Evolutionary conservation across 2,329 filamentous ascomycete genomes (phyloP).

Genomic region (Colletotrichum sp.): DNA sequence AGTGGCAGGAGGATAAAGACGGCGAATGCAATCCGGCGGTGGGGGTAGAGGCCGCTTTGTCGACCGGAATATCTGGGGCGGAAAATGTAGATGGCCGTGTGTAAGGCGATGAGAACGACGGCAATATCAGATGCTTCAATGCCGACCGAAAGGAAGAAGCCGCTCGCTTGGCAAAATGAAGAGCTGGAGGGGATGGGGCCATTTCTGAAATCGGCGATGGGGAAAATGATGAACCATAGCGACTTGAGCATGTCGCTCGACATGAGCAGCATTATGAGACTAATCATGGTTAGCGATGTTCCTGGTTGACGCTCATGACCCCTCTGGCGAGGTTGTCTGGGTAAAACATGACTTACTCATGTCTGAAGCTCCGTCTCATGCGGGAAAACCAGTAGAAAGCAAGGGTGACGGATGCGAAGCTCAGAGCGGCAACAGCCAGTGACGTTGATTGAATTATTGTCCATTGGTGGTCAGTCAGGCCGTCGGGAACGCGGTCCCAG

Average conservation of each 20-base stretch:
- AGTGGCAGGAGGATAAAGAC: constrained; percentile 63
- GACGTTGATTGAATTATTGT: constrained; percentile 28
- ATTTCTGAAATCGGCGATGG: constrained; percentile 59
- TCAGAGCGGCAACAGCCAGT: constrained; percentile 52
- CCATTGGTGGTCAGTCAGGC: constrained; percentile 13
- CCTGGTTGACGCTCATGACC: not conserved
- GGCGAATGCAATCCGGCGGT: constrained; percentile 64
- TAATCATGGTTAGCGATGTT: constrained; percentile 35
- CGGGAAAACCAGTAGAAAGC: constrained; percentile 75
- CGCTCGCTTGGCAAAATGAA: constrained; percentile 69
- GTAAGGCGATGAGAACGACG: constrained; percentile 74
- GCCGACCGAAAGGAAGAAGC: constrained; percentile 70
- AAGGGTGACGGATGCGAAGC: constrained; percentile 58
- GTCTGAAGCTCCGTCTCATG: constrained; percentile 77
- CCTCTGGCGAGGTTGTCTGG: not conserved
- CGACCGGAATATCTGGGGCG: constrained; percentile 52
- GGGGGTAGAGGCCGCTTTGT: constrained; percentile 71
- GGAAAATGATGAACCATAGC: constrained; percentile 70
- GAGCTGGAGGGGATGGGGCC: constrained; percentile 56
- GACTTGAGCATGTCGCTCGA: constrained; percentile 75
- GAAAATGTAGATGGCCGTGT: constrained; percentile 76
- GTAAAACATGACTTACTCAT: constrained; percentile 58
- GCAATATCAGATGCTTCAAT: constrained; percentile 75
- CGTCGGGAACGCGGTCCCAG: constrained; percentile 3
- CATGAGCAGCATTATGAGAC: constrained; percentile 77